phyloP scores from a whole-genome alignment of 2,329 filamentous ascomycete species.

The Penicillium sp. region DNA sequence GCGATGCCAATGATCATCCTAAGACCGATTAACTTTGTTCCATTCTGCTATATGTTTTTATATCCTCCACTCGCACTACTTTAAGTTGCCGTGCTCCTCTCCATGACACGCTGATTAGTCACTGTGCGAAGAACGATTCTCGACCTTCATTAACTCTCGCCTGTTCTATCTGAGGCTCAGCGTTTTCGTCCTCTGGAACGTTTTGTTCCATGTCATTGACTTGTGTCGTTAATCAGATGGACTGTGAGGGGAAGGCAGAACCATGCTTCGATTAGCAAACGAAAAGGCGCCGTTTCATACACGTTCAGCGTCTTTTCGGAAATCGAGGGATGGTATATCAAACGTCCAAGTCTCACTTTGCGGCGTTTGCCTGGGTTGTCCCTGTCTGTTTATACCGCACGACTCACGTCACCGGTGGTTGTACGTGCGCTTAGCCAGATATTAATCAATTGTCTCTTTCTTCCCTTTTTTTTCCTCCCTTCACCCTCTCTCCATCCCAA shows the following conservation, averaged over 20 bases:
- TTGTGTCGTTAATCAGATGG: slow-evolving; percentile 26
- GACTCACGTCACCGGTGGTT: neutral
- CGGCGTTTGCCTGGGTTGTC: neutral
- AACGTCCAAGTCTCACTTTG: neutral
- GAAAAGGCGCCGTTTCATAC: slow-evolving; percentile 16
- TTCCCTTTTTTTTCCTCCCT: neutral
- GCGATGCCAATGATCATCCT: slow-evolving; percentile 16
- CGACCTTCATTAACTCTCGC: slow-evolving; percentile 38
- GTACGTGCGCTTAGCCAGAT: neutral
- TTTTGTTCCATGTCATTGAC: slow-evolving; percentile 34
- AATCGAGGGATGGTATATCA: slow-evolving; percentile 33
- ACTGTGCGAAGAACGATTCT: slow-evolving; percentile 78
- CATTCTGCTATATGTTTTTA: neutral
- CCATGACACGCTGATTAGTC: slow-evolving; percentile 95
- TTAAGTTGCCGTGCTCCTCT: slow-evolving; percentile 91
- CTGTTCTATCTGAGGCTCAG: slow-evolving; percentile 27
- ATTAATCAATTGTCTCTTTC: neutral
- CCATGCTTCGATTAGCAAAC: slow-evolving; percentile 28
- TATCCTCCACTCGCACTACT: slow-evolving; percentile 67
- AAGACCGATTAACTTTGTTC: slow-evolving; percentile 27
- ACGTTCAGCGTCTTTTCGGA: slow-evolving; percentile 23
- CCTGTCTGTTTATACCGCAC: neutral
- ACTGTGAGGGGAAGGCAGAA: slow-evolving; percentile 32
- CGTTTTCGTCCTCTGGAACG: slow-evolving; percentile 25
- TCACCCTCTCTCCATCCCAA: neutral